Evolutionary conservation across 2,329 filamentous ascomycete species (phyloP).

Genomic region (Aspergillus arachidicola): DNA sequence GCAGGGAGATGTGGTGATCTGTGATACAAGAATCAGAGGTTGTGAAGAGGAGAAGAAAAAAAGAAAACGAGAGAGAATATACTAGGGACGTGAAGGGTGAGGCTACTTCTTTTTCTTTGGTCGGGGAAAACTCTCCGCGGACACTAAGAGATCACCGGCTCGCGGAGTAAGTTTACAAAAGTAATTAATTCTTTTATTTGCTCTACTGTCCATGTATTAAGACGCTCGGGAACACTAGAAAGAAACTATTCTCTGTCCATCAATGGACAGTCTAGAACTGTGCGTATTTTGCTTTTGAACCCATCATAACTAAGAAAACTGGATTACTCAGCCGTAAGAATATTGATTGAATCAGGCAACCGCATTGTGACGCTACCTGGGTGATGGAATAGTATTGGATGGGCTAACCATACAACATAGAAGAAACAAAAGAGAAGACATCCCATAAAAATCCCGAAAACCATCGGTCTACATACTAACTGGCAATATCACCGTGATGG

Average conservation of each 20-base stretch:
- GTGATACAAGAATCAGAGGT: background rate
- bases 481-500: background rate
- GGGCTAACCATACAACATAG: background rate
- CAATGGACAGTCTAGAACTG: background rate
- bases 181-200: background rate
- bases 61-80: slow-evolving; percentile 4
- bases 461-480: background rate
- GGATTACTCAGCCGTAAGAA: slow-evolving; percentile 9
- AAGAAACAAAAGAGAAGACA: background rate
- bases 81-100: background rate
- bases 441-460: background rate
- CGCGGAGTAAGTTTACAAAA: background rate
- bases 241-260: background rate
- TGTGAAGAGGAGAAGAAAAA: slow-evolving; percentile 1
- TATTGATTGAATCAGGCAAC: slow-evolving; percentile 11
- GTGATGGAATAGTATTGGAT: background rate
- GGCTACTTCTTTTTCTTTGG: slow-evolving; percentile 3
- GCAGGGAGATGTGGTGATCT: background rate
- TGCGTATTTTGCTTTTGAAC: background rate
- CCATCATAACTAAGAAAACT: background rate
- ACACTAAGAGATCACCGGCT: slow-evolving; percentile 2
- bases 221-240: background rate
- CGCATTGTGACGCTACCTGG: background rate
- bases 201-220: background rate
- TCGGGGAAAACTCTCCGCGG: slow-evolving; percentile 2